Evolutionary conservation across 768 basidiomycete species (phyloP).

Genomic region (Suillus tomentosus): DNA sequence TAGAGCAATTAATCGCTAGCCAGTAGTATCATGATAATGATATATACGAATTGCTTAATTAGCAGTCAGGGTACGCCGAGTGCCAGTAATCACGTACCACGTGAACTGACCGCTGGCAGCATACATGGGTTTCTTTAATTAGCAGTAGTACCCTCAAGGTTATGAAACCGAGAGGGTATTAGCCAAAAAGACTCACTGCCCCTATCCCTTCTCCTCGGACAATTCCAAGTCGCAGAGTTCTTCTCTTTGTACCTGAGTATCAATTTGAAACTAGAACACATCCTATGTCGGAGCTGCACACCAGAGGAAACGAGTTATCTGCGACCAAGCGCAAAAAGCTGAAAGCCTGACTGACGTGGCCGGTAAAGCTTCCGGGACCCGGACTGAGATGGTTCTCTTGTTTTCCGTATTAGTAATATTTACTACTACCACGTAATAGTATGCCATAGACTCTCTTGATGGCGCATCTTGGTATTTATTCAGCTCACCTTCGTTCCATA

Average conservation of each 20-base stretch:
- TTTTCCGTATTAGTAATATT: slow-evolving; percentile 35
- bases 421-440: background rate
- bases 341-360: background rate
- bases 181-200: background rate
- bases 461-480: background rate
- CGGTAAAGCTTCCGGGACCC: background rate
- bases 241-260: background rate
- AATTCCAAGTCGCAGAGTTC: background rate
- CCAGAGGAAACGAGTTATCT: background rate
- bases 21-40: no score
- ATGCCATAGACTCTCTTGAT: background rate
- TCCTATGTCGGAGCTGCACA: background rate
- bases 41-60: no score
- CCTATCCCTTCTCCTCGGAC: slow-evolving; percentile 1
- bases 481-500: background rate
- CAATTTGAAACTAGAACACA: background rate
- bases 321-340: slow-evolving; percentile 4
- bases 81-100: no score
- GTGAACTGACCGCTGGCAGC: background rate
- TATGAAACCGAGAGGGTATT: slow-evolving; percentile 1
- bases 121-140: background rate
- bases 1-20: background rate
- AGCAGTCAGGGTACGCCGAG: no score
- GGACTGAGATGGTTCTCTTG: slow-evolving; percentile 4
- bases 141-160: background rate